These are phyloP conservation scores for Cryptosporidium bovis DNA, from an alignment of 169 alveolate species.

Conservation along the genomic window DNA sequence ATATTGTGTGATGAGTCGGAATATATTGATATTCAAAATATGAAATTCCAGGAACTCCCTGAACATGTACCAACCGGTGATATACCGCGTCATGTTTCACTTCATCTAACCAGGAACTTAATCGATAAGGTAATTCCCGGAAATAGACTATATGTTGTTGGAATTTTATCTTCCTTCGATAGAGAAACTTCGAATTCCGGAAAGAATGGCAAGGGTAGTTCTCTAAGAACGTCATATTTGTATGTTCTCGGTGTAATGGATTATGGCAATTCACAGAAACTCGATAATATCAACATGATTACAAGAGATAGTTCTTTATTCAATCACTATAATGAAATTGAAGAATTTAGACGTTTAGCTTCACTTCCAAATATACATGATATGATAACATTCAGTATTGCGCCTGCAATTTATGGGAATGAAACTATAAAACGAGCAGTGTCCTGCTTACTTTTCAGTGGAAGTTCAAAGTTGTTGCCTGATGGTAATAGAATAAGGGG, in stretches of 20 bases:
- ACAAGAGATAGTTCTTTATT: slow-evolving; percentile 72
- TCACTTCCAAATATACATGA: slow-evolving; percentile 93
- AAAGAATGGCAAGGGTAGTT: slow-evolving; percentile 19
- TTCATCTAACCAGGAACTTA: slow-evolving; percentile 73
- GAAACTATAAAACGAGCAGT: slow-evolving; percentile 97
- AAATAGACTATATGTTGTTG: slow-evolving; percentile 94
- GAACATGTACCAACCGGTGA: slow-evolving; percentile 97
- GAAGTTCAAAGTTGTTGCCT: slow-evolving; percentile 95
- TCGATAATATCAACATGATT: slow-evolving; percentile 75
- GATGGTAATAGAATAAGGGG: slow-evolving; percentile 98
- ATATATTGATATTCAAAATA: slow-evolving; percentile 94
- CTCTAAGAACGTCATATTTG: slow-evolving; percentile 84
- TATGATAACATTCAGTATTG: slow-evolving; percentile 90
- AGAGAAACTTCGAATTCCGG: slow-evolving; percentile 56
- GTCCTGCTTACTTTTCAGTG: slow-evolving; percentile 98
- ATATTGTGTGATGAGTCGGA: slow-evolving; percentile 94
- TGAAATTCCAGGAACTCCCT: slow-evolving; percentile 98
- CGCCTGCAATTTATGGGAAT: slow-evolving; percentile 97
- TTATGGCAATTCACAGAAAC: slow-evolving; percentile 79
- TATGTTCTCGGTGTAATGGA: slow-evolving; percentile 85
- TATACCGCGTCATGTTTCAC: slow-evolving; percentile 86
- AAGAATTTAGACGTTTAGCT: slow-evolving; percentile 84
- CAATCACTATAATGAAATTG: slow-evolving; percentile 78
- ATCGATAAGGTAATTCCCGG: slow-evolving; percentile 94
- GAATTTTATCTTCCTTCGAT: slow-evolving; percentile 86